Evolutionary conservation across 768 basidiomycete genomes (phyloP).

Genomic region (Hericium coralloides): DNA sequence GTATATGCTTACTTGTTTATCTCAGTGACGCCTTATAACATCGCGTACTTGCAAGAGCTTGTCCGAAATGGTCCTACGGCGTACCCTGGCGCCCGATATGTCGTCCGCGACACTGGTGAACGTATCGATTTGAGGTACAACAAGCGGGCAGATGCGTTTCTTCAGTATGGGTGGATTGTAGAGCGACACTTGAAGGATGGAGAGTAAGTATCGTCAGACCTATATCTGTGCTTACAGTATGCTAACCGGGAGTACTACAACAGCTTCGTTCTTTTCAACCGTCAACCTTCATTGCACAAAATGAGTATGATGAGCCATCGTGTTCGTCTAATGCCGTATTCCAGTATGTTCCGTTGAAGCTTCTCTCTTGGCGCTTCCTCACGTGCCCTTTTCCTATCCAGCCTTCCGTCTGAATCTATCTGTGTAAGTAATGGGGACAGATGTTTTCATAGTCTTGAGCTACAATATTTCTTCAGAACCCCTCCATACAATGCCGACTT

Average conservation of each 20-base stretch:
- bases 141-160: slow-evolving; percentile 87
- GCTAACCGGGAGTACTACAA: neutral
- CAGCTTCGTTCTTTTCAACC: slow-evolving; percentile 92
- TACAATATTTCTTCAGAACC: slow-evolving; percentile 41
- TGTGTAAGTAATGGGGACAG: slow-evolving; percentile 53
- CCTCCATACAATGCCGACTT: slow-evolving; percentile 99
- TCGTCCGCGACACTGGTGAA: slow-evolving; percentile 94
- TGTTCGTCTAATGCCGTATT: slow-evolving; percentile 95
- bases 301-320: slow-evolving; percentile 99
- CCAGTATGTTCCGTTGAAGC: slow-evolving; percentile 54
- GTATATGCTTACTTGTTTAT: slow-evolving; percentile 5
- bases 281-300: slow-evolving; percentile 96
- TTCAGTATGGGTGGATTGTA: slow-evolving; percentile 98
- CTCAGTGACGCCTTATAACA: slow-evolving; percentile 94
- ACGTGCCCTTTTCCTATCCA: slow-evolving; percentile 24
- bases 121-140: slow-evolving; percentile 96
- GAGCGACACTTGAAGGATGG: slow-evolving; percentile 97
- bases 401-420: slow-evolving; percentile 98
- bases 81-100: slow-evolving; percentile 95
- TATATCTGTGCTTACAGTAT: neutral
- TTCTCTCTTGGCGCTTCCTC: neutral
- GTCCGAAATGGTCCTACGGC: slow-evolving; percentile 91
- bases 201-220: slow-evolving; percentile 59
- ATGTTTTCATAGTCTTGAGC: slow-evolving; percentile 16
- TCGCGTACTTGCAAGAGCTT: slow-evolving; percentile 85